Evolutionary conservation across 208 protist species (phyloP).

Genomic region (Trypanosoma theileri): DNA sequence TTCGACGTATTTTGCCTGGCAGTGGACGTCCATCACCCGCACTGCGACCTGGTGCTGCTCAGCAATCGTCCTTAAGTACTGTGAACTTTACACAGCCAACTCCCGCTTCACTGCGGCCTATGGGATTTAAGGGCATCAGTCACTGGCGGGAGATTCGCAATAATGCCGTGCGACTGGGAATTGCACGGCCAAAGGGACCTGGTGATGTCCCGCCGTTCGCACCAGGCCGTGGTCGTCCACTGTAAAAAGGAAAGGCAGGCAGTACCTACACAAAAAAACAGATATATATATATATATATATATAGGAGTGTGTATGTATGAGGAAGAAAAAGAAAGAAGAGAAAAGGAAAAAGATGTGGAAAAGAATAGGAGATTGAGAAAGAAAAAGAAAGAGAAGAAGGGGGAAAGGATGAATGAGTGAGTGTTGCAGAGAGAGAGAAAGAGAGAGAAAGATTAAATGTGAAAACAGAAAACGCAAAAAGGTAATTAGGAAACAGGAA

Average conservation of each 20-base stretch:
- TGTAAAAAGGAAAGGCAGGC: slow-evolving; percentile 45
- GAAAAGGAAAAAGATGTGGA: not conserved
- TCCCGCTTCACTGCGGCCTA: slow-evolving; percentile 51
- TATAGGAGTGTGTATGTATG: not conserved
- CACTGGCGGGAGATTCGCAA: slow-evolving; percentile 73
- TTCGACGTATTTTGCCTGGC: slow-evolving; percentile 52
- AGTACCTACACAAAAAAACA: slow-evolving; percentile 24
- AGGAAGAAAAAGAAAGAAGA: not conserved
- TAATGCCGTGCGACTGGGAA: slow-evolving; percentile 38
- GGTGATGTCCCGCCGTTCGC: slow-evolving; percentile 59
- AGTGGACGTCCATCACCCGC: slow-evolving; percentile 66
- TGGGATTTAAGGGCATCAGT: slow-evolving; percentile 77
- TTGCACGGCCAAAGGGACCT: slow-evolving; percentile 53
- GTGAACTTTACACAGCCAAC: slow-evolving; percentile 49
- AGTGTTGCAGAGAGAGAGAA: not conserved
- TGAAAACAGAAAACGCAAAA: too few species aligned
- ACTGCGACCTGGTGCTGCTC: slow-evolving; percentile 29
- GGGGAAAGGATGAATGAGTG: not conserved
- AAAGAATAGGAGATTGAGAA: not conserved
- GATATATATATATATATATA: slow-evolving; percentile 20
- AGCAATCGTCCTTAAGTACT: slow-evolving; percentile 1
- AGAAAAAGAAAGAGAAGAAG: not conserved
- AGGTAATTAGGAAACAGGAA: too few species aligned
- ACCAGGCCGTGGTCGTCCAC: slow-evolving; percentile 63
- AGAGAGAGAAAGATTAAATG: too few species aligned